These are phyloP conservation scores for Halophytophthora batemanensis DNA, from an alignment of 352 stramenopile species.

Conservation along the genomic window DNA sequence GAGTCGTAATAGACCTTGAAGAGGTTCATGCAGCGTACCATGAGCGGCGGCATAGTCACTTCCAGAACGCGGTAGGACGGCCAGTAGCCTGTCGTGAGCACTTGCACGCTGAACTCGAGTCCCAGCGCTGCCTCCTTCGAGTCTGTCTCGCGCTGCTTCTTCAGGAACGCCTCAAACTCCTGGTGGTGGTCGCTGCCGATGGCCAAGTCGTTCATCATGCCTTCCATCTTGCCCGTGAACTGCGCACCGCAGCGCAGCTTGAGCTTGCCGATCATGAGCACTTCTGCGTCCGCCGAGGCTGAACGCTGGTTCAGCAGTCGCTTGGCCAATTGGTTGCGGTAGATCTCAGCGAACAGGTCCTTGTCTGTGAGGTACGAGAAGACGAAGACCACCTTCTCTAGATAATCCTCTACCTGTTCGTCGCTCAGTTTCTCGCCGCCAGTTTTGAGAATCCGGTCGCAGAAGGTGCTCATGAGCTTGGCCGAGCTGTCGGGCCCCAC, in stretches of 20 bases:
- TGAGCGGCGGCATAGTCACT: constrained; percentile 91
- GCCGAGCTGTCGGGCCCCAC: constrained; percentile 96
- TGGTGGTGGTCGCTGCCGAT: constrained; percentile 96
- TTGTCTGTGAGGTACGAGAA: constrained; percentile 99
- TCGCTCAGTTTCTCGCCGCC: constrained; percentile 98
- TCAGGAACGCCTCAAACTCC: constrained; percentile 94
- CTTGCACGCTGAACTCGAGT: constrained; percentile 96
- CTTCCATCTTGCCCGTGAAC: constrained; percentile 99
- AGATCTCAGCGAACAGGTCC: constrained; percentile 99
- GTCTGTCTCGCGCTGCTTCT: constrained; percentile 73
- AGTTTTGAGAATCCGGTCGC: constrained; percentile 98
- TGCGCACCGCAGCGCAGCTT: constrained; percentile 98
- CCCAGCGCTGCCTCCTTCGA: constrained; percentile 40
- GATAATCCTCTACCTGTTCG: constrained; percentile 94
- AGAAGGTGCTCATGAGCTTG: constrained; percentile 99
- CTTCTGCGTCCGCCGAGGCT: constrained; percentile 96
- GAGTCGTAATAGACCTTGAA: constrained; percentile 96
- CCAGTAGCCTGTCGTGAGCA: constrained; percentile 99
- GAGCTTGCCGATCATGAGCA: constrained; percentile 99
- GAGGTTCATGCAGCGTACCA: constrained; percentile 95
- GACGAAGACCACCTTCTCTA: constrained; percentile 98
- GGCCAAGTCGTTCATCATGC: constrained; percentile 99
- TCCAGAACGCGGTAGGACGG: constrained; percentile 97
- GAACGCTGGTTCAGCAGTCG: constrained; percentile 98
- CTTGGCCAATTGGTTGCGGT: constrained; percentile 98